Percentiles rank a stretch among this genome's conserved stretches.
phyloP scores from a whole-genome alignment of 768 basidiomycete species.

The Rhodocollybia butyracea region DNA sequence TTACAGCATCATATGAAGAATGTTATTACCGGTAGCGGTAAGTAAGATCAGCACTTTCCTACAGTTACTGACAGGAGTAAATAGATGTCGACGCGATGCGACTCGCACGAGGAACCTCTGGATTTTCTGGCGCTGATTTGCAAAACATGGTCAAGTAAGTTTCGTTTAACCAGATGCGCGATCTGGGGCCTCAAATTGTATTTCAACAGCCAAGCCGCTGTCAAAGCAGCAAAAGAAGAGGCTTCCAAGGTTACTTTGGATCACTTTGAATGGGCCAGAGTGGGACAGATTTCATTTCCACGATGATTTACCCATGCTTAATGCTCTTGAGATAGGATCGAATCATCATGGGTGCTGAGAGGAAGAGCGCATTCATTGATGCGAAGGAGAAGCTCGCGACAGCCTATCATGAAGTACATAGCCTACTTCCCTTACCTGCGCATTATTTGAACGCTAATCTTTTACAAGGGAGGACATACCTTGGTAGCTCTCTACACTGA shows the following conservation, averaged over 20 bases:
- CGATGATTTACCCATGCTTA: background rate
- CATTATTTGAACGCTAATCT: too few relatives aligned
- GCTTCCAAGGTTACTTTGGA: conserved; percentile 65
- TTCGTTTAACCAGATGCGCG: background rate
- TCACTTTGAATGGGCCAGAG: conserved; percentile 99
- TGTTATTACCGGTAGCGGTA: conserved; percentile 61
- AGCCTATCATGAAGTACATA: conserved; percentile 90
- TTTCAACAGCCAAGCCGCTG: conserved; percentile 72
- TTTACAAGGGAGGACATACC: conserved; percentile 79
- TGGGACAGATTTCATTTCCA: conserved; percentile 21
- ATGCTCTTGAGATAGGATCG: conserved; percentile 65
- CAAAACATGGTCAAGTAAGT: conserved; percentile 95
- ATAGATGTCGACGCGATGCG: conserved; percentile 83
- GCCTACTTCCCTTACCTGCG: too few relatives aligned
- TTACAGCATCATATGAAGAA: conserved; percentile 87
- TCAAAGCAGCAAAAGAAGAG: conserved; percentile 88
- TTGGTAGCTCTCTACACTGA: conserved; percentile 92
- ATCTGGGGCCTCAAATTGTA: background rate
- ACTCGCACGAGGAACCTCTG: conserved; percentile 90
- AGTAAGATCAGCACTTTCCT: too few relatives aligned
- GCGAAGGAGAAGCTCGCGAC: conserved; percentile 85
- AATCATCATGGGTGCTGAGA: conserved; percentile 95
- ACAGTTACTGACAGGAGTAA: too few relatives aligned
- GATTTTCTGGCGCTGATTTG: conserved; percentile 95
- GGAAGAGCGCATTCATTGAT: conserved; percentile 86